A percentile compares a stretch with the other conserved stretches of the same genome.
Conservation (phyloP, 495 filamentous ascomycete species). For the Cudoniella acicularis region DNA sequence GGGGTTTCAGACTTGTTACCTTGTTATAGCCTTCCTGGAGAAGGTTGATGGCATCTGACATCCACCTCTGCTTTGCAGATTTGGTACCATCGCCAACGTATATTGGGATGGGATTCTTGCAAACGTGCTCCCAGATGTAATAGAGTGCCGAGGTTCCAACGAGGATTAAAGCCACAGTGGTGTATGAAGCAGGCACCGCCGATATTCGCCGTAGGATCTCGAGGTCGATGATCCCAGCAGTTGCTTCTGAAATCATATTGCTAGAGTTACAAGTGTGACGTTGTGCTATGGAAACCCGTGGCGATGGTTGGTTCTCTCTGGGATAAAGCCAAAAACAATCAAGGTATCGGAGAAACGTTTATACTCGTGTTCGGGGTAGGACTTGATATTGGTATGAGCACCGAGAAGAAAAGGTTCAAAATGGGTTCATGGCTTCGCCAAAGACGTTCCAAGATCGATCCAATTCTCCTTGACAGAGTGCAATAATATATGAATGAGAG, state of each 20-base stretch:
- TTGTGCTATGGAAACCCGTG: neutral
- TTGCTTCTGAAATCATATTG: neutral
- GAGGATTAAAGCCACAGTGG: neutral
- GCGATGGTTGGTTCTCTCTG: neutral
- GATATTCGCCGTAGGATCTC: neutral
- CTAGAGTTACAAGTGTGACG: neutral
- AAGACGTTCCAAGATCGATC: no score
- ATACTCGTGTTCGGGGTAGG: no score
- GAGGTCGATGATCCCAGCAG: neutral
- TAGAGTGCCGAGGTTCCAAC: neutral
- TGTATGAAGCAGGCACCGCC: neutral
- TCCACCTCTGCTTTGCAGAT: neutral
- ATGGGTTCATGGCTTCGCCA: no score
- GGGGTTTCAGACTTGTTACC: neutral
- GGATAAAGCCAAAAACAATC: neutral
- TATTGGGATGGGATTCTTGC: neutral
- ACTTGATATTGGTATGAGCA: no score
- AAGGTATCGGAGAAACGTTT: no score
- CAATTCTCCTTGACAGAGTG: no score
- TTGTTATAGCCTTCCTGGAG: neutral
- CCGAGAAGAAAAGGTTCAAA: no score
- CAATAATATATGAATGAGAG: no score
- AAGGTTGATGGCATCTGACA: neutral
- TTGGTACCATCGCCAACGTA: neutral
- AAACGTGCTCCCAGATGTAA: neutral